Base-by-base conservation (phyloP, 164 flowering plant species). In the Tetrastigma voinierianum region DNA sequence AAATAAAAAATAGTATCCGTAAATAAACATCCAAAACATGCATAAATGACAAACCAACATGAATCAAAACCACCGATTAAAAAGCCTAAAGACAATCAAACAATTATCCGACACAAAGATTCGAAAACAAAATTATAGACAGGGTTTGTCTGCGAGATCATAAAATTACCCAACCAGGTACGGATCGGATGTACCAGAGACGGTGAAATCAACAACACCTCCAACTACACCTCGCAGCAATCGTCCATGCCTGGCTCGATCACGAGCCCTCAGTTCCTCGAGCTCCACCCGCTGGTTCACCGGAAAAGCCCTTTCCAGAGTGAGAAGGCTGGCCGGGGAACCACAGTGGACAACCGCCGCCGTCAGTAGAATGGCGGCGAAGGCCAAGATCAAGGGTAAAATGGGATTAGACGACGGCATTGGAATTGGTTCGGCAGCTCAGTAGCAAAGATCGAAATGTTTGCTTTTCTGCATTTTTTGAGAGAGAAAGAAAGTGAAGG, bases 191-290 rank as follows among this genome's bases (percentile, higher is more conserved):
- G 80, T 58, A 20, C 91, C 91, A 46, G 45, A 51, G 46, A 84
- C 87, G 12, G 69, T 57, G 72, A 86, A 84, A 78, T 84, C 88
- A 32, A 83, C 88, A n/a, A 81, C 79, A 44, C 85, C 89, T 2
- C 89, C 84, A 17, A 55, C 72, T 17, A 65, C 69, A 51, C 74
- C 74, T 65, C 77, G 87, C 79, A 87, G 69, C 59, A 82, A 65
- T 61, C 88, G 67, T 14, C 76, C 70, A 61, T 86, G 88, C 49
- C 90, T 64, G 20, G 74, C 72, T 15, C 71, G 70, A 72, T 86
- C 91, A 2, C 86, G 77, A 40, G 82, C 86, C 60, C 65, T 71
- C 40, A 83, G 76, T 7, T 46, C 68, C 44, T 80, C 82, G 24
- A 81, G 60, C 62, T 78, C 80, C 51, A 83, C 79, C 32, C 17